Evolutionary conservation across 768 basidiomycete genomes (phyloP).

Genomic region (Hypholoma fasciculare): DNA sequence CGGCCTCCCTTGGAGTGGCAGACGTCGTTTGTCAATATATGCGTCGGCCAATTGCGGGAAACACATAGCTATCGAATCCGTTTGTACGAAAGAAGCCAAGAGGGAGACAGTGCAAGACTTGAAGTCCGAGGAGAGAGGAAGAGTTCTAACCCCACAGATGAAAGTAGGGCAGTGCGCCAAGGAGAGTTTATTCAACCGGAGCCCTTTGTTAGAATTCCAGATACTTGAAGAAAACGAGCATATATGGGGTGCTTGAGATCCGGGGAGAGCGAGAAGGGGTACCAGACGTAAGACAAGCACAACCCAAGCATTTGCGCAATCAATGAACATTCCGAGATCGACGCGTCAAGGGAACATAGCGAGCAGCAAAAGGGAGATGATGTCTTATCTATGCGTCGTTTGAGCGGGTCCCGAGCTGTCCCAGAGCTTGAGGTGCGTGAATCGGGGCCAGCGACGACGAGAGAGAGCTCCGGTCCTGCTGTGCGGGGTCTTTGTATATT

Average conservation of each 20-base stretch:
- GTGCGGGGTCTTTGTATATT: neutral
- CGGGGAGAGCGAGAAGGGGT: neutral
- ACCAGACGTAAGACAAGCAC: neutral
- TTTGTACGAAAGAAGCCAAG: too few species aligned
- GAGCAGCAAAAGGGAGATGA: too few species aligned
- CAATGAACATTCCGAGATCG: neutral
- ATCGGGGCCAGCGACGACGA: neutral
- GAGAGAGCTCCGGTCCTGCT: neutral
- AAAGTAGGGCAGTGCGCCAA: neutral
- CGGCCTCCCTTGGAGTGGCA: too few species aligned
- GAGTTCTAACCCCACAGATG: neutral
- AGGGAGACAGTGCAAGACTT: too few species aligned
- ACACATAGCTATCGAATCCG: too few species aligned
- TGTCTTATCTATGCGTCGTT: slow-evolving; percentile 7
- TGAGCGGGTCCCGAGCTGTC: slow-evolving; percentile 7
- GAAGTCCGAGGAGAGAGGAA: neutral
- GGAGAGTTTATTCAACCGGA: neutral
- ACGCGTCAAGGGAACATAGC: neutral
- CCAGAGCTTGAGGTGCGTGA: neutral
- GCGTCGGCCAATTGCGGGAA: too few species aligned
- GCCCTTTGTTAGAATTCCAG: neutral
- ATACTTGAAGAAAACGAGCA: neutral
- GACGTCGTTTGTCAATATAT: too few species aligned
- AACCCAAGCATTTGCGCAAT: neutral
- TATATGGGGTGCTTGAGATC: neutral